These are phyloP conservation scores for Trypanosoma scelopori DNA, from an alignment of 208 protist genomes.

Conservation along the genomic window DNA sequence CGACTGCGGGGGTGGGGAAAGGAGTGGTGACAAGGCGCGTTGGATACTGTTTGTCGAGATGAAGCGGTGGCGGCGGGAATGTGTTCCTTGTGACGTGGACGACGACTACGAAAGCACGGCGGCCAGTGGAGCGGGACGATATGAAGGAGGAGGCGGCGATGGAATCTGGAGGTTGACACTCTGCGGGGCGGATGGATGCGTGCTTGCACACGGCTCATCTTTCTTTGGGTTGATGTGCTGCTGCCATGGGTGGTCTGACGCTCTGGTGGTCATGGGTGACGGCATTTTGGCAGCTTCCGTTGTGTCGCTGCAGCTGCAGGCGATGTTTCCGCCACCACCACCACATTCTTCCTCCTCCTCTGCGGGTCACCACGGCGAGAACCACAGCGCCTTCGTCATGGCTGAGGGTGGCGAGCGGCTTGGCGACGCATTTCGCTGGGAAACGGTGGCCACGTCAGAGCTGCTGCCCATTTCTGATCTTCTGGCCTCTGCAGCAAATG, in stretches of 20 bases:
- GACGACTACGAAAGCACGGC: not conserved
- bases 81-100: not conserved
- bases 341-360: no score
- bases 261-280: slow-evolving; percentile 11
- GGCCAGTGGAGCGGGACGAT: not conserved
- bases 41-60: slow-evolving; percentile 22
- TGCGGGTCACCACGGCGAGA: not conserved
- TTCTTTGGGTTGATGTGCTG: slow-evolving; percentile 10
- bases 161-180: slow-evolving; percentile 11
- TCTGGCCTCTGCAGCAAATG: slow-evolving; percentile 1
- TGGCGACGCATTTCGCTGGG: not conserved
- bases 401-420: not conserved
- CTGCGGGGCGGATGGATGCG: slow-evolving; percentile 7
- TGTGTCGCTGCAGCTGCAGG: slow-evolving; percentile 19
- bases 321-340: not conserved
- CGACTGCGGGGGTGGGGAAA: no score
- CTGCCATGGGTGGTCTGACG: slow-evolving; percentile 21
- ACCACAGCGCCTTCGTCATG: not conserved
- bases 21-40: not conserved
- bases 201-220: slow-evolving; percentile 17
- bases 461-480: slow-evolving; percentile 12
- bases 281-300: slow-evolving; percentile 8
- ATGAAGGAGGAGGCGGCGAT: not conserved
- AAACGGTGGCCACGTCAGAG: slow-evolving; percentile 3
- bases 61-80: not conserved